phyloP scores from a whole-genome alignment of 2,329 filamentous ascomycete genomes.

The Akanthomyces dipterigenus region DNA sequence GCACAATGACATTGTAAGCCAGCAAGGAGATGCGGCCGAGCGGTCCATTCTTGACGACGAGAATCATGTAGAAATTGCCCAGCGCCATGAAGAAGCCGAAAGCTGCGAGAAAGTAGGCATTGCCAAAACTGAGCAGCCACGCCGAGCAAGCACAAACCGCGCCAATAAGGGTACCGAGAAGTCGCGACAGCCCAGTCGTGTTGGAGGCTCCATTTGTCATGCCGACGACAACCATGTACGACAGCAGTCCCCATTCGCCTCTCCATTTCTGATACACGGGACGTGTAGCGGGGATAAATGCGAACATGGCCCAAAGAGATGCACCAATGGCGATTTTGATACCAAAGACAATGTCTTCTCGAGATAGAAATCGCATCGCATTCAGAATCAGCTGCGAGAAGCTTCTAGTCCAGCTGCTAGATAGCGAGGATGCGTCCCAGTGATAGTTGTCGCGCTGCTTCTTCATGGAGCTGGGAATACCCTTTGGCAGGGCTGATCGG shows the following conservation, averaged over 20 bases:
- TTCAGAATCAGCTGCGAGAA: conserved; percentile 40
- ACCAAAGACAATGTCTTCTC: conserved; percentile 65
- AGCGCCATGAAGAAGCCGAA: conserved; percentile 77
- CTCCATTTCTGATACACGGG: conserved; percentile 81
- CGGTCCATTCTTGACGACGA: conserved; percentile 76
- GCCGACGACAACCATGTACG: conserved; percentile 95
- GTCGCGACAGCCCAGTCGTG: conserved; percentile 80
- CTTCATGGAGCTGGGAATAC: conserved; percentile 48
- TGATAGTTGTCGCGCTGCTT: conserved; percentile 45
- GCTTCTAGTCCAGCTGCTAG: conserved; percentile 36
- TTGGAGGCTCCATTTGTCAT: conserved; percentile 98
- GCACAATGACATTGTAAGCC: conserved; percentile 89
- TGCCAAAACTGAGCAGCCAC: conserved; percentile 71
- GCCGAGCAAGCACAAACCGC: conserved; percentile 66
- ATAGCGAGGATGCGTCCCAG: conserved; percentile 48
- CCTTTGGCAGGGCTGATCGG: conserved; percentile 48
- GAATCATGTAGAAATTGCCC: conserved; percentile 83
- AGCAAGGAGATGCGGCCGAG: conserved; percentile 91
- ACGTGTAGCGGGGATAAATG: conserved; percentile 73
- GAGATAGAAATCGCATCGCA: conserved; percentile 40
- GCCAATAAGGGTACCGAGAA: conserved; percentile 79
- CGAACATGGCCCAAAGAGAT: conserved; percentile 78
- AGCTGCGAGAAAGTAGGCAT: conserved; percentile 67
- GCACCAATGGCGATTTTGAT: conserved; percentile 92
- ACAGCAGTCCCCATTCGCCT: conserved; percentile 93